Base-by-base conservation (phyloP, 2,329 filamentous ascomycete genomes). In the Leptographium wingfieldii region DNA sequence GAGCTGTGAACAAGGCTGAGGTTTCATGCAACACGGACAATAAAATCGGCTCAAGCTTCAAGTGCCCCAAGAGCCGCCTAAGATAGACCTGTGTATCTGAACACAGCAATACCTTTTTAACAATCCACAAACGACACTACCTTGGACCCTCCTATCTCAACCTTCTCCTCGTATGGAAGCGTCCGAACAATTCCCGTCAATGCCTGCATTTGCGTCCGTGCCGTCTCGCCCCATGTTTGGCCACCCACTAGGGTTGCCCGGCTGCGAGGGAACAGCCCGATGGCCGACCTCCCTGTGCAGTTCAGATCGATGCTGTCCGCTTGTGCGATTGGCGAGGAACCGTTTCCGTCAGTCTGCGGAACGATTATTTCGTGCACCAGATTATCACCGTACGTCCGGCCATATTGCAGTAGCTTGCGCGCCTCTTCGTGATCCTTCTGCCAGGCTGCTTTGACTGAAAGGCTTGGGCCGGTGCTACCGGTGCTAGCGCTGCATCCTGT, bases 321-420 rank as follows among this genome's bases (percentile, higher is more conserved):
- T 16, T n/a, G n/a, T 5, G 22, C 29, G 5, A 49, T 49, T 22
- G 14, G 12, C 3, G 51, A 19, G 12, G 29, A 12, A 10, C 14
- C 40, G 3, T 11, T 22, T 2, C 12, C n/a, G n/a, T 10, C 22
- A 5, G 22, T 31, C 9, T 33, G 5, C 1, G 65, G 65, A 12
- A 65, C 60, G 12, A 66, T 59, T 10, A 64, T 64, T 25, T 61
- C 59, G 40, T 60, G 63, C 38, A 63, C 62, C 11, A 66, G 56
- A 4, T 61, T 58, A 22, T 64, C 65, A 48, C 64, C 65, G 60
- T 65, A 66, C 4, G 56, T 46, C 3, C 63, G 63, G n/a, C 65
- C 65, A 52, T 63, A 66, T 3, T n/a, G 16, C 1, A 66, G 53
- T 19, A 65, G 60, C 59, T 61, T 62, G 49, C 53, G 61, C 11